These are phyloP conservation scores for Skeletonema menzelii DNA, from an alignment of 108 stramenopile genomes.

Conservation along the genomic window DNA sequence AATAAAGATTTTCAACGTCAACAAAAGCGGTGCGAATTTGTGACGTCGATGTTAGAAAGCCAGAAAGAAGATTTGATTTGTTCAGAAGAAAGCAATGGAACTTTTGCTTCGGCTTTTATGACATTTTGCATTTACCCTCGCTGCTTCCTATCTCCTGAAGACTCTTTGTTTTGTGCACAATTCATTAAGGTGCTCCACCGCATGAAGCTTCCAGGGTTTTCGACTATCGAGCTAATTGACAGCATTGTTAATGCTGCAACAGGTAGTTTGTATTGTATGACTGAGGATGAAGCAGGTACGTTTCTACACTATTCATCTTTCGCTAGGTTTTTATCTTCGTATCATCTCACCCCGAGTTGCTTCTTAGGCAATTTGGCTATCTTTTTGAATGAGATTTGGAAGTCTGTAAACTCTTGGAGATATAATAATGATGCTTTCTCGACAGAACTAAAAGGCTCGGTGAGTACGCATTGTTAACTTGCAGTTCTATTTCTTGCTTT, in stretches of 20 bases:
- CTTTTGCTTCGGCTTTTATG: slow-evolving; percentile 57
- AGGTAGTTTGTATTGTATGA: slow-evolving; percentile 72
- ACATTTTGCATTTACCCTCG: slow-evolving; percentile 78
- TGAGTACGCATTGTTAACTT: slow-evolving; percentile 5
- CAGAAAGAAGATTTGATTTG: slow-evolving; percentile 47
- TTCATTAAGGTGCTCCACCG: slow-evolving; percentile 77
- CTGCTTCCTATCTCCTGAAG: slow-evolving; percentile 76
- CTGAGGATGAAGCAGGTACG: slow-evolving; percentile 83
- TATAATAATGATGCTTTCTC: slow-evolving; percentile 77
- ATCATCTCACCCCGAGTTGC: not conserved
- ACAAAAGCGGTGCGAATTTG: slow-evolving; percentile 58
- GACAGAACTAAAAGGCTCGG: slow-evolving; percentile 62
- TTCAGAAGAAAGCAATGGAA: slow-evolving; percentile 14
- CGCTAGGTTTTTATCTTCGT: not conserved
- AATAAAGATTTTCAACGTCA: slow-evolving; percentile 61
- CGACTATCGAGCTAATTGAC: slow-evolving; percentile 70
- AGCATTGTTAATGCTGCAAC: slow-evolving; percentile 59
- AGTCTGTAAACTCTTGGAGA: slow-evolving; percentile 72
- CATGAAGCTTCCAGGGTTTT: slow-evolving; percentile 79
- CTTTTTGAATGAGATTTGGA: slow-evolving; percentile 78
- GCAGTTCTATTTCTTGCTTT: not conserved
- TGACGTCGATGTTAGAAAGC: slow-evolving; percentile 43
- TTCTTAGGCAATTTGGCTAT: slow-evolving; percentile 57
- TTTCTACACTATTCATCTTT: not conserved
- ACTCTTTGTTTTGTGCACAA: slow-evolving; percentile 81